phyloP scores from a whole-genome alignment of 140 eudicot species.

The Anethum foeniculum region DNA sequence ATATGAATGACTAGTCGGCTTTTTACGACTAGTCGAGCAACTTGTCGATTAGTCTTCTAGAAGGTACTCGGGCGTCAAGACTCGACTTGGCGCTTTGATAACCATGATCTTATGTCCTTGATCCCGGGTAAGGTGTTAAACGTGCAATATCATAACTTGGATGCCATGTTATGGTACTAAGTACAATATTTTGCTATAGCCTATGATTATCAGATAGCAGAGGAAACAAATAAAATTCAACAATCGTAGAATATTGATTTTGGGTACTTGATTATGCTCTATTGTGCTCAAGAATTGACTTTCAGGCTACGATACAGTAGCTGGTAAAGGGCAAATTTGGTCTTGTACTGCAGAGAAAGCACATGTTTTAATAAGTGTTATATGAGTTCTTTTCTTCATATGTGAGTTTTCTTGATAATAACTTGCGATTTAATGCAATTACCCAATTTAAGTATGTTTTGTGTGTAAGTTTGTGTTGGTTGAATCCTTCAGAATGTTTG shows the following conservation, averaged over 20 bases:
- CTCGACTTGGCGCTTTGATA: too few relatives aligned
- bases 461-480: not conserved
- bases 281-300: not conserved
- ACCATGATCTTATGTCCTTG: not conserved
- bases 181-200: not conserved
- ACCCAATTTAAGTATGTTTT: not conserved
- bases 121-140: not conserved
- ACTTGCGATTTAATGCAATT: not conserved
- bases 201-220: not conserved
- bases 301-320: not conserved
- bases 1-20: too few relatives aligned
- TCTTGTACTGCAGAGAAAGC: not conserved
- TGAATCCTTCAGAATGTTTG: not conserved
- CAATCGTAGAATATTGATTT: not conserved
- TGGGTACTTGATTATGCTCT: not conserved
- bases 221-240: not conserved
- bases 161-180: not conserved
- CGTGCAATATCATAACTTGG: not conserved
- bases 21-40: too few relatives aligned
- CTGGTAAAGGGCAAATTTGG: not conserved
- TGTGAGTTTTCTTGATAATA: not conserved
- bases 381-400: not conserved
- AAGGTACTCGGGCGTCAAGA: too few relatives aligned
- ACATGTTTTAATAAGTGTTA: not conserved
- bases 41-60: too few relatives aligned